phyloP scores from a whole-genome alignment of 768 basidiomycete species.

The Boletus tomentosulus region DNA sequence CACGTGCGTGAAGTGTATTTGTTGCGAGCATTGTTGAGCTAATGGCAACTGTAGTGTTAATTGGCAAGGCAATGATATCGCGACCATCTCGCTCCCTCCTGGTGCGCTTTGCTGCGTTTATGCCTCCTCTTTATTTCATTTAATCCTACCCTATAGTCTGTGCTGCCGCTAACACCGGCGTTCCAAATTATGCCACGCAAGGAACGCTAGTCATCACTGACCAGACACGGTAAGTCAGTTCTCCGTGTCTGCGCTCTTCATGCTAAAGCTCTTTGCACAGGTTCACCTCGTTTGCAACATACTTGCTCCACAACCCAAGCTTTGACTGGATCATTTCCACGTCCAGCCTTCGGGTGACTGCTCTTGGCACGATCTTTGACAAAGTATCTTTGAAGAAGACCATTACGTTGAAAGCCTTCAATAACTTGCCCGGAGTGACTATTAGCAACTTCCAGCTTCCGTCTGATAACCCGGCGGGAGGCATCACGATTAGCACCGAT shows the following conservation, averaged over 20 bases:
- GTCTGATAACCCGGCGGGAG: conserved; percentile 61
- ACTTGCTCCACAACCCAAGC: conserved; percentile 55
- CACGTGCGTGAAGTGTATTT: conserved; percentile 36
- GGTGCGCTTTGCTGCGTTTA: conserved; percentile 31
- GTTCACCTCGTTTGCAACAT: conserved; percentile 65
- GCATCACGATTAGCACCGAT: conserved; percentile 68
- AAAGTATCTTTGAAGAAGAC: conserved; percentile 57
- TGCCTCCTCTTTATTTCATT: background rate
- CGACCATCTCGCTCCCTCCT: conserved; percentile 56
- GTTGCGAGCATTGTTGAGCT: background rate
- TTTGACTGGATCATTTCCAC: conserved; percentile 75
- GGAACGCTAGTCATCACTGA: conserved; percentile 57
- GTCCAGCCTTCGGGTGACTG: conserved; percentile 54
- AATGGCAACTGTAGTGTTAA: conserved; percentile 40
- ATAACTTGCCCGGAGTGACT: conserved; percentile 63
- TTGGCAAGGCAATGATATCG: conserved; percentile 63
- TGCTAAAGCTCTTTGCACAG: conserved; percentile 23
- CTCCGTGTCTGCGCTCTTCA: background rate
- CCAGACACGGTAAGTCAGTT: conserved; percentile 37
- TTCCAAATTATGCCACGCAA: conserved; percentile 55
- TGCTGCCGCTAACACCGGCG: conserved; percentile 60
- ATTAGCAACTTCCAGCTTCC: conserved; percentile 71
- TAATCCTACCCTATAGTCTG: conserved; percentile 43
- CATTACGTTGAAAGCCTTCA: conserved; percentile 65
- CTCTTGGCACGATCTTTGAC: conserved; percentile 68